Evolutionary conservation across 1,284 basidiomycete genomes (phyloP), one percentile per base, ranked within the genome.

Genomic region (Stereum hirsutum): DNA sequence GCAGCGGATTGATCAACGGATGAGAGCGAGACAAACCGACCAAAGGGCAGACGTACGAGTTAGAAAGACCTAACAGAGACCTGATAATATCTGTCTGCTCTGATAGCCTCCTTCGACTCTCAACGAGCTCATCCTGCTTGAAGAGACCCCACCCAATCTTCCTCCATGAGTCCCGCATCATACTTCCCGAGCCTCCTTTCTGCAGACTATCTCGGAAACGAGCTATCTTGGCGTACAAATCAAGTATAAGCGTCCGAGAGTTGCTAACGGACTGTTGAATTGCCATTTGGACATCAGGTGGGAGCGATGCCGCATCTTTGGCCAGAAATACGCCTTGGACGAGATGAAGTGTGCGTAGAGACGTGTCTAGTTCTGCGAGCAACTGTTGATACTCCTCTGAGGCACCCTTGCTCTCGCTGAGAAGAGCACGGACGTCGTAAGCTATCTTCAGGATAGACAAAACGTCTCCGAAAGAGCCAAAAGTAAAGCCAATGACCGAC

Each of bases 61-160:
- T 17, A 25, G 26, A 20, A 3, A 41, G 27, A 20, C 27, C 11
- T 12, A 41, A 30, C 39, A 41, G n/a, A 12, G 28, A 31, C 21
- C 32, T n/a, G 3, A 41, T 30, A 4, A n/a, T 20, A 11, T 41
- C 39, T 5, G 32, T 21, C 39, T 32, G 28, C 14, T 28, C 39
- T 10, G 17, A 11, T 4, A 41, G 14, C 26, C 19, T 17, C 27
- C 27, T 11, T 21, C 17, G 39, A 8, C 20, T 25, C 12, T 32
- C 39, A 4, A 15, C 8, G 17, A 41, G 17, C 19, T 41, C 39
- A 20, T 17, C 20, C 27, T 32, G 20, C 39, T 28, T 31, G 28
- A 41, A 41, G 7, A 41, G 24, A 1, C 15, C 39, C 39, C 39
- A 41, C 4, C 39, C 39, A 11, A 41, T n/a, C 39, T 41, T 41